Percentiles rank a stretch among this genome's conserved stretches.
Conservation (phyloP, 495 filamentous ascomycete species). For the Hypoxylon subgilvum region DNA sequence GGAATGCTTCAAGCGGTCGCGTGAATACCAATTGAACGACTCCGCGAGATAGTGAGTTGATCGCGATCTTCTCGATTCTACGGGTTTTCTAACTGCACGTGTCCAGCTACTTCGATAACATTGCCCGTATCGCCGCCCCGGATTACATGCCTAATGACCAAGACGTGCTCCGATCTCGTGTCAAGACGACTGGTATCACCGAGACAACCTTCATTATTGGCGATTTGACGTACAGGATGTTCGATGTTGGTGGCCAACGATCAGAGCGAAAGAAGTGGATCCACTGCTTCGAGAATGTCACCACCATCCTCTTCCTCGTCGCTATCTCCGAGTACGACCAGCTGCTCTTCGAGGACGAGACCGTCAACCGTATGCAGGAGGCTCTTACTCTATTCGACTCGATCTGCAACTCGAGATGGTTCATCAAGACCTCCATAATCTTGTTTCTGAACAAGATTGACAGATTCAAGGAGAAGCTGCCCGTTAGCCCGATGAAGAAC, state of each 20-base stretch:
- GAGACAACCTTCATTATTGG: conserved; percentile 99
- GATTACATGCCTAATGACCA: conserved; percentile 98
- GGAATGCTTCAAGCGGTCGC: conserved; percentile 90
- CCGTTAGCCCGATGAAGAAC: conserved; percentile 99
- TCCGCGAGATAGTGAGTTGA: conserved; percentile 93
- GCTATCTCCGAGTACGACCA: conserved; percentile 99
- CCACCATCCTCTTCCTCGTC: conserved; percentile 96
- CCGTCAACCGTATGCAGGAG: conserved; percentile 99
- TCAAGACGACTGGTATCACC: conserved; percentile 99
- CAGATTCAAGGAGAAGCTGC: conserved; percentile 98
- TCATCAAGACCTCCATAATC: conserved; percentile 99
- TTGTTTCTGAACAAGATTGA: conserved; percentile 99
- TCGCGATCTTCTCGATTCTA: background rate
- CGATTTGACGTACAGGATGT: conserved; percentile 98
- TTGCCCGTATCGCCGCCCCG: conserved; percentile 86
- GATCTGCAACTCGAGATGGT: conserved; percentile 99
- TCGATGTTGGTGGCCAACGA: conserved; percentile 97
- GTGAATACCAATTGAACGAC: conserved; percentile 98
- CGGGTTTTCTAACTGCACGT: conserved; percentile 41
- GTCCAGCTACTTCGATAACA: conserved; percentile 91
- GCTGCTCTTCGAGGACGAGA: conserved; percentile 93
- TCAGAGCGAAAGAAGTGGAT: conserved; percentile 99
- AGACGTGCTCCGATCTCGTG: conserved; percentile 95
- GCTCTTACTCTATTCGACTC: conserved; percentile 97
- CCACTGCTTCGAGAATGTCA: conserved; percentile 99